Evolutionary conservation across 2,329 filamentous ascomycete species (phyloP).

Genomic region (Scortechinia acanthostroma): DNA sequence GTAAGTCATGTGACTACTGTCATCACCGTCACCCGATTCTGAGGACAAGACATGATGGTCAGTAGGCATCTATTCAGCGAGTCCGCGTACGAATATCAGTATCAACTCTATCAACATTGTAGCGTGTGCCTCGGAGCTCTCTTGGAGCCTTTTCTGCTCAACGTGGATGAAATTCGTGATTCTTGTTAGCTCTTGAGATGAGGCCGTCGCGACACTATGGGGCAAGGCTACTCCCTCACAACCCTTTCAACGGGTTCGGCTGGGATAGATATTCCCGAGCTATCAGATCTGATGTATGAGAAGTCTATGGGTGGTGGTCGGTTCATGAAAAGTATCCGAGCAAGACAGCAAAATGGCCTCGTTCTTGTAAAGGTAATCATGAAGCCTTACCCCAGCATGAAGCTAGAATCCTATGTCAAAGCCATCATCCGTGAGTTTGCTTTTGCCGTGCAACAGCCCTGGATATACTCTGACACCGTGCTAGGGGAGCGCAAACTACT

Average conservation of each 20-base stretch:
- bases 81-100: too few species aligned
- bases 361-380: conserved; percentile 91
- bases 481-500: conserved; percentile 74
- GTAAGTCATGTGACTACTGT: too few species aligned
- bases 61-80: too few species aligned
- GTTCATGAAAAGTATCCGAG: conserved; percentile 94
- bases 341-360: conserved; percentile 80
- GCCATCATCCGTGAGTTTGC: conserved; percentile 63
- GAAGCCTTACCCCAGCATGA: conserved; percentile 80
- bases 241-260: conserved; percentile 86
- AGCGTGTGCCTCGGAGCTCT: too few species aligned
- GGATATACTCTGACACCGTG: conserved; percentile 8
- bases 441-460: not conserved
- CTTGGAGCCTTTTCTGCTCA: too few species aligned
- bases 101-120: too few species aligned
- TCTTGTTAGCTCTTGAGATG: conserved; percentile 1
- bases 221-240: conserved; percentile 90
- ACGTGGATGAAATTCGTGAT: too few species aligned
- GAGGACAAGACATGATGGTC: too few species aligned
- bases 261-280: conserved; percentile 87
- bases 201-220: conserved; percentile 49
- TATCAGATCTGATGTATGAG: conserved; percentile 85
- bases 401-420: conserved; percentile 72
- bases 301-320: conserved; percentile 83
- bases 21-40: too few species aligned